Evolutionary conservation across 495 filamentous ascomycete species (phyloP), one percentile per base, ranked within the genome.

Genomic region (Hypoxylon fuscum): DNA sequence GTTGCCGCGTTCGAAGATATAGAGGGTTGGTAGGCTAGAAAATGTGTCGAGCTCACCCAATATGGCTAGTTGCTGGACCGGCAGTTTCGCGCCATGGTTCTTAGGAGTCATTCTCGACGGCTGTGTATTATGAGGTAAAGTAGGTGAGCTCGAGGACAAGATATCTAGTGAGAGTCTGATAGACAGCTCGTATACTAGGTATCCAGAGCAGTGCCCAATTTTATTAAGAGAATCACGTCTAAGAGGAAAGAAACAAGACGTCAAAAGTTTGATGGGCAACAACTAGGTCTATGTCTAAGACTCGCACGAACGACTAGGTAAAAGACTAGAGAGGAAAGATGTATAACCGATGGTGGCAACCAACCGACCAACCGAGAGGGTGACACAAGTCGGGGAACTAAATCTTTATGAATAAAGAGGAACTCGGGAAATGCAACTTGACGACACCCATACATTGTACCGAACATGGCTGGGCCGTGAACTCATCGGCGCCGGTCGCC

Each of bases 11-110:
- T 41, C 8, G 23, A 27, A 9, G 21, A 20, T 25, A 32, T 18
- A 32, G n/a, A n/a, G 15, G 25, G 32, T 20, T 41, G 40, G 27
- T 18, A 35, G 12, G 18, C 32, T 55, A 50, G 12, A 42, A 58
- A 67, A 58, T 12, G 25, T 18, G 10, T 41, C 11, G 29, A 50
- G 75, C 85, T 79, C 78, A 90, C 87, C 84, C 37, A 91, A 78
- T 69, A 91, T 88, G 9, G 86, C 66, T 55, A 83, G 69, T 58
- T 83, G 81, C 58, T 76, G 68, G 2, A 62, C 71, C 1, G 82
- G 81, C 64, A 83, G 59, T 60, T 77, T 81, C 14, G 79, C 71
- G 31, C 50, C 70, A 62, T 72, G 52, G n/a, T 68, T 60, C 27
- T 53, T 73, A 41, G 63, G 64, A 18, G 72, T 55, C 76, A 80